Percentiles rank a stretch among this genome's conserved stretches.
Evolutionary conservation across 441 rosid genomes (phyloP).

Genomic region (Euphorbia celastroides): DNA sequence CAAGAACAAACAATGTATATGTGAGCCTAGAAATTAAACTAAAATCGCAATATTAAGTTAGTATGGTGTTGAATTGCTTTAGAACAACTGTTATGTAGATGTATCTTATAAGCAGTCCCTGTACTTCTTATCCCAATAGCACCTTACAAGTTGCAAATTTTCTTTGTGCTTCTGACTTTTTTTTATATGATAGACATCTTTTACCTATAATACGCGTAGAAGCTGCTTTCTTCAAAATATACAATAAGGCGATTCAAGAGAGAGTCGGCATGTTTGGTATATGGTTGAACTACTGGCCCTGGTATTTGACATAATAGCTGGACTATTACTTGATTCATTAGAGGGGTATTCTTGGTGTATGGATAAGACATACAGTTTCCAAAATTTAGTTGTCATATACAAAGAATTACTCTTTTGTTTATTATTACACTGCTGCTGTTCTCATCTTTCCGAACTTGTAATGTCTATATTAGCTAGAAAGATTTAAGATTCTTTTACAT

Average conservation of each 20-base stretch:
- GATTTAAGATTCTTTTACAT: not conserved
- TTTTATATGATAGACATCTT: not conserved
- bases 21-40: not conserved
- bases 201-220: not conserved
- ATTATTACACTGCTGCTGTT: not conserved
- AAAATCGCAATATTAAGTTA: not conserved
- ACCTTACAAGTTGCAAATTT: not conserved
- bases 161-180: not conserved
- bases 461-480: not conserved
- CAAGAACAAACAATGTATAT: not conserved
- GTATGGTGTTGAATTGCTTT: not conserved
- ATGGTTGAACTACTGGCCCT: not conserved
- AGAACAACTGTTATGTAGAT: not conserved
- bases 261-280: not conserved
- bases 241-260: not conserved
- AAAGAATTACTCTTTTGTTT: not conserved
- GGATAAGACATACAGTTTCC: not conserved
- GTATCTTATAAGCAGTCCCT: not conserved
- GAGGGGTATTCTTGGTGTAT: not conserved
- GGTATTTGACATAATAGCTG: not conserved
- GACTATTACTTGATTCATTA: not conserved
- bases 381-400: not conserved
- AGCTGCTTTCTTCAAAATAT: slow-evolving; percentile 6
- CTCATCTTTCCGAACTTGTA: not conserved
- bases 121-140: not conserved